Evolutionary conservation across 345 rosid species (phyloP).

Genomic region (Salix viminalis): DNA sequence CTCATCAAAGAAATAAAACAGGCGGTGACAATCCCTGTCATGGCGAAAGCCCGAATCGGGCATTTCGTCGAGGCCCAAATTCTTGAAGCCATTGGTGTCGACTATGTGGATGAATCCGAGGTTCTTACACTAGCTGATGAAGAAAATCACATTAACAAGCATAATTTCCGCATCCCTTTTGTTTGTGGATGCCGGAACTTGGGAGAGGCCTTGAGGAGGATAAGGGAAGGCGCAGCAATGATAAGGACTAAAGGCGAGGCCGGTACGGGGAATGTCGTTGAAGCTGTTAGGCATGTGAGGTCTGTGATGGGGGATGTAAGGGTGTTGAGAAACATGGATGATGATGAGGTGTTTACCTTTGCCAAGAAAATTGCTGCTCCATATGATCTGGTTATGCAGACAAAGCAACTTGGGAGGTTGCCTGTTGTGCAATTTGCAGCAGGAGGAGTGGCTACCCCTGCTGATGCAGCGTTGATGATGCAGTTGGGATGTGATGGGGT

Average conservation of each 20-base stretch:
- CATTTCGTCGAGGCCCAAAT: conserved; percentile 31
- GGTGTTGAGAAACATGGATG: conserved; percentile 60
- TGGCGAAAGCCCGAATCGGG: conserved; percentile 30
- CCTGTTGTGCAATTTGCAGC: conserved; percentile 33
- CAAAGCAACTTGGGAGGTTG: conserved; percentile 26
- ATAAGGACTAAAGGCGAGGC: conserved; percentile 85
- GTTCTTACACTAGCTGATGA: conserved; percentile 72
- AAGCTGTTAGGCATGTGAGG: conserved; percentile 79
- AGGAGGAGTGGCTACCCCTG: conserved; percentile 30
- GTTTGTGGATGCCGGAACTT: conserved; percentile 80
- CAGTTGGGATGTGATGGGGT: conserved; percentile 31
- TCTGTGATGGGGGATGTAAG: conserved; percentile 72
- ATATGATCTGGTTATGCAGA: conserved; percentile 31
- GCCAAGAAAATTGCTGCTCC: conserved; percentile 52
- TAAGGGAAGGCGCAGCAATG: conserved; percentile 84
- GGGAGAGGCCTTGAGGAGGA: conserved; percentile 69
- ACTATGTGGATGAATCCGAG: conserved; percentile 80
- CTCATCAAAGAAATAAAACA: conserved; percentile 28
- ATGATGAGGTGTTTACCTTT: conserved; percentile 65
- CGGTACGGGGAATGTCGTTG: conserved; percentile 69
- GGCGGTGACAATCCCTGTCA: conserved; percentile 25
- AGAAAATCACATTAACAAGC: conserved; percentile 74
- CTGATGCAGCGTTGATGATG: conserved; percentile 33
- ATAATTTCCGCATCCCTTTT: conserved; percentile 72
- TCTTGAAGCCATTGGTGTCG: conserved; percentile 48